Base-by-base conservation (phyloP, 1,284 basidiomycete species). In the Ustilago hordei region DNA sequence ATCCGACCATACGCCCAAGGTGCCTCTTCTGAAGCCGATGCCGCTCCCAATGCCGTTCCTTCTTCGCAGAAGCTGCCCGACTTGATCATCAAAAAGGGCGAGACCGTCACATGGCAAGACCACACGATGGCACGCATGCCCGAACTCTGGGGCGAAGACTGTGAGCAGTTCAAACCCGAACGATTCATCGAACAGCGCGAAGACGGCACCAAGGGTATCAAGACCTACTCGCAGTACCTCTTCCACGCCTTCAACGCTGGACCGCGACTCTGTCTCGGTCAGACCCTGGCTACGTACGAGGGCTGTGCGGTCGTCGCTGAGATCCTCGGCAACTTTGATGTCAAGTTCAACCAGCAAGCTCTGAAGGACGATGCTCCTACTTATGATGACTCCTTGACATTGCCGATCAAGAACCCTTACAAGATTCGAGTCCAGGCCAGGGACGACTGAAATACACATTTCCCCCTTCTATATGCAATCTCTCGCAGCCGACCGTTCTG, bases 181-280 rank as follows among this genome's bases (percentile, higher is more conserved):
- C 62, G 80, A 48, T 79, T 84, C 77, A 32, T 85, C 71, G 56
- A 86, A 73, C 28, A 83, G 75, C 48, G 73, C 45, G 39, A 80
- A 23, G 70, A 85, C 75, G 67, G 61, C 81, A 78, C 52, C 86
- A 71, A 83, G 85, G 82, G 78, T 80, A 83, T 88, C 88, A 43
- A 86, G 83, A 74, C 88, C 84, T 50, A 86, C 87, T 32, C 88
- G 81, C 62, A 88, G 77, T 66, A 88, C 83, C 6, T 87, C 68
- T 31, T 84, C 84, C 43, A 88, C 87, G n/a, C 79, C 41, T 48
- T 86, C 75, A 47, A 86, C 69, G 47, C 78, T 45, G 19, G 81
- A 35, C 43, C 88, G 81, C 38, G 89, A 57, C 36, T 80, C 55
- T 38, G 81, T 71, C 69, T 88, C 57, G 34, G 88, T 86, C 34